Evolutionary conservation across 345 rosid genomes (phyloP).

Genomic region (Gossypium arboreum): DNA sequence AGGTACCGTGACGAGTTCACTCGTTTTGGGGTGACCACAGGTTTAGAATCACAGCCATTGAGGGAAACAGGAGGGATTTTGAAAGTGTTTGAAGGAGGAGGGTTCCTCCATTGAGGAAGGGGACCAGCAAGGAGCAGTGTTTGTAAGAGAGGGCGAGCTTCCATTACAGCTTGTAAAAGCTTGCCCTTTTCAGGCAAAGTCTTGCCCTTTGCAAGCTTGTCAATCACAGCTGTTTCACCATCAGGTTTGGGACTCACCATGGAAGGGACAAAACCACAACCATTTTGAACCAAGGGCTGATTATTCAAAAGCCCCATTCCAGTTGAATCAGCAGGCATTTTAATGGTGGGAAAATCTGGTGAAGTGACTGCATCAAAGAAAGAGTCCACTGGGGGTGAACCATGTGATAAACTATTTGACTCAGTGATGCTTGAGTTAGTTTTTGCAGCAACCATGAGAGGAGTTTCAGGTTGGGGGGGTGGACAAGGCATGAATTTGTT

Average conservation of each 20-base stretch:
- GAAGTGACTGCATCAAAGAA: constrained; percentile 71
- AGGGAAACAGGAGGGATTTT: constrained; percentile 54
- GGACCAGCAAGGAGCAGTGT: constrained; percentile 85
- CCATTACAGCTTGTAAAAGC: constrained; percentile 63
- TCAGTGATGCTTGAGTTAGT: constrained; percentile 81
- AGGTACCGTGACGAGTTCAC: constrained; percentile 9
- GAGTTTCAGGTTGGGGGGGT: constrained; percentile 21
- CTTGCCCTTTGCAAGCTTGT: constrained; percentile 50
- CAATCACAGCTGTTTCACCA: constrained; percentile 33
- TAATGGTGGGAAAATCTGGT: constrained; percentile 59
- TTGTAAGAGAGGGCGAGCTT: constrained; percentile 76
- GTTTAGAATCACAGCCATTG: constrained; percentile 22
- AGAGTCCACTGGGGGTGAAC: constrained; percentile 70
- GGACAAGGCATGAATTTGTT: constrained; percentile 36
- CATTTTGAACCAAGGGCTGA: constrained; percentile 24
- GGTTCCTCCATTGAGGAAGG: constrained; percentile 89
- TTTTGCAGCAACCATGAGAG: constrained; percentile 31
- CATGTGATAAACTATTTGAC: constrained; percentile 59
- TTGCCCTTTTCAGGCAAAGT: constrained; percentile 65
- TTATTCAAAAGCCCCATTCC: constrained; percentile 23
- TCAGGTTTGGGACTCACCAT: constrained; percentile 28
- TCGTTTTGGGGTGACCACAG: constrained; percentile 16
- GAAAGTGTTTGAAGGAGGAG: constrained; percentile 68
- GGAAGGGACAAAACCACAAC: constrained; percentile 3
- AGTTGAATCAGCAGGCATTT: constrained; percentile 38